A percentile compares a stretch with the other conserved stretches of the same genome.
phyloP scores from a whole-genome alignment of 371 early-diverging fungal genomes.

The Chytridium lagenaria region DNA sequence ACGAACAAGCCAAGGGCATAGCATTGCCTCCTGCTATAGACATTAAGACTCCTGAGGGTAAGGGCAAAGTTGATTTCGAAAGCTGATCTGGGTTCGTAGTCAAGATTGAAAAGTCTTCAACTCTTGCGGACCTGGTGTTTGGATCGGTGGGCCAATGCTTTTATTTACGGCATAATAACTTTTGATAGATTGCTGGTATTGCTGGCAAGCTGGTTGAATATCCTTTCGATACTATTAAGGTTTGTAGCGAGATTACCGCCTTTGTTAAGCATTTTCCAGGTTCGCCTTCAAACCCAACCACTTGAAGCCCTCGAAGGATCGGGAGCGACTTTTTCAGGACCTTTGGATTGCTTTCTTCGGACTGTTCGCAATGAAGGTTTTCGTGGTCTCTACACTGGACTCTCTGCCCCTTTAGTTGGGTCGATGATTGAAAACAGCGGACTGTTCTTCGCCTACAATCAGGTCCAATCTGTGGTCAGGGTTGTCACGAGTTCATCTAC shows the following conservation, averaged over 20 bases:
- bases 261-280: slow-evolving; percentile 3
- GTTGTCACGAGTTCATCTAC: slow-evolving; percentile 14
- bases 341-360: slow-evolving; percentile 51
- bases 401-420: slow-evolving; percentile 90
- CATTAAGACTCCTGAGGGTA: slow-evolving; percentile 13
- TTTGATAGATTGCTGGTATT: slow-evolving; percentile 76
- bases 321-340: slow-evolving; percentile 42
- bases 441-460: slow-evolving; percentile 87
- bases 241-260: slow-evolving; percentile 40
- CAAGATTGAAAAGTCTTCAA: slow-evolving; percentile 15
- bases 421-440: slow-evolving; percentile 94
- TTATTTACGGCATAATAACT: not conserved
- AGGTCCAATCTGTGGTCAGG: slow-evolving; percentile 76
- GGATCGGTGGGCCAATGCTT: slow-evolving; percentile 11
- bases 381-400: slow-evolving; percentile 70
- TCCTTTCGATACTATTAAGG: slow-evolving; percentile 97
- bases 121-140: slow-evolving; percentile 14
- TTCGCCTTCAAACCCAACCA: slow-evolving; percentile 87
- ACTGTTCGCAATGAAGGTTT: slow-evolving; percentile 51
- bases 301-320: slow-evolving; percentile 31
- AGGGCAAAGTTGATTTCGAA: not conserved
- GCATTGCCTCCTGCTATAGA: slow-evolving; percentile 6
- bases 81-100: not conserved
- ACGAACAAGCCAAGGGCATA: slow-evolving; percentile 4
- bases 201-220: slow-evolving; percentile 93